phyloP scores from a whole-genome alignment of 495 filamentous ascomycete genomes.

The Xylaria curta region DNA sequence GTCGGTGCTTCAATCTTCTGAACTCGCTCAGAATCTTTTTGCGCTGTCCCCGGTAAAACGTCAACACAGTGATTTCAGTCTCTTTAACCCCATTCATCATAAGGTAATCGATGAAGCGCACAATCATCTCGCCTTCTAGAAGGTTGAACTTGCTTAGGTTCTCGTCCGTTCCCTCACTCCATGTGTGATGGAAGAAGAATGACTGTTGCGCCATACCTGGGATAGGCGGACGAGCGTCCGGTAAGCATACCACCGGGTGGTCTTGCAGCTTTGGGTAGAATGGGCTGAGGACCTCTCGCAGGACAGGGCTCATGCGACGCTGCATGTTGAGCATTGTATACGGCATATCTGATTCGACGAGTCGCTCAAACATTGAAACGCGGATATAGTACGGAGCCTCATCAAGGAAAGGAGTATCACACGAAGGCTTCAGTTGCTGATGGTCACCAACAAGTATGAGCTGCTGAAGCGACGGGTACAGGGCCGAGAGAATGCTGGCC shows the following conservation, averaged over 20 bases:
- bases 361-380: slow-evolving; percentile 62
- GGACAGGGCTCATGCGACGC: slow-evolving; percentile 74
- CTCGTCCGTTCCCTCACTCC: slow-evolving; percentile 68
- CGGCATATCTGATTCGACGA: slow-evolving; percentile 71
- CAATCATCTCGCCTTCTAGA: slow-evolving; percentile 79
- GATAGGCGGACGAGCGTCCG: slow-evolving; percentile 60
- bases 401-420: slow-evolving; percentile 66
- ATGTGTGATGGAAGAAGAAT: slow-evolving; percentile 75
- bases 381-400: slow-evolving; percentile 70
- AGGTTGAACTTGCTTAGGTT: slow-evolving; percentile 75
- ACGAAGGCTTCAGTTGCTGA: slow-evolving; percentile 57
- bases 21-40: slow-evolving; percentile 65
- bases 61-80: slow-evolving; percentile 79
- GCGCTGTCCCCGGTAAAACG: slow-evolving; percentile 89
- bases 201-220: slow-evolving; percentile 77
- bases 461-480: slow-evolving; percentile 61
- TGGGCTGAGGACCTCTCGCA: slow-evolving; percentile 64
- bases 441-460: slow-evolving; percentile 65
- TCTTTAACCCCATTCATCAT: slow-evolving; percentile 65
- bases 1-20: slow-evolving; percentile 54
- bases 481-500: slow-evolving; percentile 59
- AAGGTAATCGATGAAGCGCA: slow-evolving; percentile 74
- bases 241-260: slow-evolving; percentile 66
- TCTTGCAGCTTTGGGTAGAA: slow-evolving; percentile 75
- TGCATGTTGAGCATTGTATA: slow-evolving; percentile 69